A percentile compares a stretch with the other conserved stretches of the same genome.
Conservation (phyloP, 225 moss, liverwort and hornwort species). For the Lunularia cruciata region DNA sequence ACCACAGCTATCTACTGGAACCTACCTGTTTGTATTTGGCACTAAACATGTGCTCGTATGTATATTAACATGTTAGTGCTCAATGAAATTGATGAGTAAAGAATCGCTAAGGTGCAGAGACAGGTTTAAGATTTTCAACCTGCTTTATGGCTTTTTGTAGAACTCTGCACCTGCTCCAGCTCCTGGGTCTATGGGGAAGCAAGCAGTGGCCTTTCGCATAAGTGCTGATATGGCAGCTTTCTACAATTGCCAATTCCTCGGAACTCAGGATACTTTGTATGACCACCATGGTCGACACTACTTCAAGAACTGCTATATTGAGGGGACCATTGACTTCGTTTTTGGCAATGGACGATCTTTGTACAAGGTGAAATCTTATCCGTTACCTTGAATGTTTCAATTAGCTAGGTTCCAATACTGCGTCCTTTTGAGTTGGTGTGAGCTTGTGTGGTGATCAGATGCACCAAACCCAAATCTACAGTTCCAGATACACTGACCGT, state of each 20-base stretch:
- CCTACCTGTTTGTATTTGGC: background rate
- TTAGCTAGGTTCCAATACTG: no score
- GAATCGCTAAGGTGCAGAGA: no score
- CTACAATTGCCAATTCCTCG: conserved; percentile 57
- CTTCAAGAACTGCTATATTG: conserved; percentile 62
- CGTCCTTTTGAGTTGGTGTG: no score
- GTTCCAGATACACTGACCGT: no score
- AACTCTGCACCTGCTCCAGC: conserved; percentile 57
- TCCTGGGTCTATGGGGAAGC: conserved; percentile 52
- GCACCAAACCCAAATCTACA: no score
- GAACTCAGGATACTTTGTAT: conserved; percentile 70
- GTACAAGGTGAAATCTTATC: conserved; percentile 56
- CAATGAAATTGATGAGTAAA: no score
- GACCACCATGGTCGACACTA: conserved; percentile 71
- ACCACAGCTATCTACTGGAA: no score
- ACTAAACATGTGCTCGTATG: background rate
- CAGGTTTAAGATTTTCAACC: no score
- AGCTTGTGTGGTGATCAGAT: no score
- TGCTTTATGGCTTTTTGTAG: no score
- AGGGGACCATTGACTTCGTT: conserved; percentile 68
- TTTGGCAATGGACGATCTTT: conserved; percentile 75
- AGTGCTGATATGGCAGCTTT: conserved; percentile 64
- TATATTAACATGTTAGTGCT: no score
- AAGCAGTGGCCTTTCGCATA: conserved; percentile 71
- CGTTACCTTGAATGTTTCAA: no score